Conservation (phyloP, 495 filamentous ascomycete genomes). For the Venustampulla echinocandica region DNA sequence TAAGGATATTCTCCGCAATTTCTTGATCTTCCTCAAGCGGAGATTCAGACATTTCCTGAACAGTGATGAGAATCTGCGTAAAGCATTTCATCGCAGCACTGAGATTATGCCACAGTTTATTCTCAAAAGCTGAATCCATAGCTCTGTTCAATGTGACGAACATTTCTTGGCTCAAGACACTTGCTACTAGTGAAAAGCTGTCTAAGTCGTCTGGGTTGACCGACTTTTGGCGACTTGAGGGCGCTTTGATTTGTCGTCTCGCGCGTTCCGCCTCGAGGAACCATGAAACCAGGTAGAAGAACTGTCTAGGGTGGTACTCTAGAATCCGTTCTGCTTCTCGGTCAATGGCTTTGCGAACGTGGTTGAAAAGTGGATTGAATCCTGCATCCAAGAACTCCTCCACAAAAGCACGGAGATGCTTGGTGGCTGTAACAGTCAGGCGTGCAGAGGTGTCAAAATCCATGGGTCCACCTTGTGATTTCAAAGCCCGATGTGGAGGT, state of each 20-base stretch:
- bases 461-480: slow-evolving; percentile 53
- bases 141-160: slow-evolving; percentile 78
- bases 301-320: slow-evolving; percentile 65
- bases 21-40: slow-evolving; percentile 88
- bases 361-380: slow-evolving; percentile 87
- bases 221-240: slow-evolving; percentile 34
- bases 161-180: slow-evolving; percentile 84
- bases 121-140: slow-evolving; percentile 69
- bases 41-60: slow-evolving; percentile 87
- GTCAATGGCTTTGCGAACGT: slow-evolving; percentile 83
- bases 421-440: slow-evolving; percentile 57
- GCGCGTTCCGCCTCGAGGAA: slow-evolving; percentile 84
- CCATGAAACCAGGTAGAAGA: slow-evolving; percentile 90
- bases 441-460: slow-evolving; percentile 69
- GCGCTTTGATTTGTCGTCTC: slow-evolving; percentile 51
- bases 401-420: slow-evolving; percentile 71
- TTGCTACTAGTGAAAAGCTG: slow-evolving; percentile 77
- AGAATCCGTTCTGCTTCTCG: slow-evolving; percentile 80
- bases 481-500: slow-evolving; percentile 57
- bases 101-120: slow-evolving; percentile 78
- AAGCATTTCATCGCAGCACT: slow-evolving; percentile 88
- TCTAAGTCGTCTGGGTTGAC: slow-evolving; percentile 49
- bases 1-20: slow-evolving; percentile 95
- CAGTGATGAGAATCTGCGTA: slow-evolving; percentile 76
- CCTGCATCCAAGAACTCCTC: slow-evolving; percentile 92